Evolutionary conservation across 164 flowering plant genomes (phyloP), one percentile per base, ranked within the genome.

Genomic region (Dillenia suffruticosa): DNA sequence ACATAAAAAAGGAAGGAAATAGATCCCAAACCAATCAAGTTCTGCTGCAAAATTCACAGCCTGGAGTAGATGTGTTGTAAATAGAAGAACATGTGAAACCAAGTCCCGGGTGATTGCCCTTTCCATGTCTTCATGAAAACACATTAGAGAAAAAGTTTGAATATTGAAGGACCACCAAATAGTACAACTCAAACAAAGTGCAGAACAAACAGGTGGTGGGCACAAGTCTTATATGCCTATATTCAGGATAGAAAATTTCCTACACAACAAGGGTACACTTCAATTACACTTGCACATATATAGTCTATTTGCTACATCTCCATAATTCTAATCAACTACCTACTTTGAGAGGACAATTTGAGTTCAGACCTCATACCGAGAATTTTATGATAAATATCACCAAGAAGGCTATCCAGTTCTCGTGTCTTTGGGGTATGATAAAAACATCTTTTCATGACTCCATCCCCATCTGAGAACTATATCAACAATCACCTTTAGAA

Each of bases 371-470:
- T 59, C 69, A 58, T 70, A 90, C 98, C 98, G 52, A 93, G 74
- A 63, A 93, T 85, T 75, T 93, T 93, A 70, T 93, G 98, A 75
- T 93, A 90, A 54, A 93, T 77, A 65, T 90, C 98, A 61, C 98
- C 98, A 52, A 90, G 83, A 70, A 87, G 80, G 70, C 71, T 74
- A 74, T 93, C 98, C 79, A 93, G 57, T 65, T 93, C 98, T 63
- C 87, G 79, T 67, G 98, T 90, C 84, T 84, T 90, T 53, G 83
- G 79, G 46, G 94, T 88, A 66, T 74, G 97, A 65, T 93, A 93
- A 72, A 74, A 93, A 68, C 78, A 90, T 62, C 77, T 83, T 76
- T 70, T 84, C 19, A 50, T 66, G 26, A 83, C 96, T 44, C 78
- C 86, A 61, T 87, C 92, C 46, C 71, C 80, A 75, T 93, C 92